Percentiles rank a stretch among this genome's conserved stretches.
Evolutionary conservation across 2,329 filamentous ascomycete species (phyloP).

Genomic region (Beauveria australis): DNA sequence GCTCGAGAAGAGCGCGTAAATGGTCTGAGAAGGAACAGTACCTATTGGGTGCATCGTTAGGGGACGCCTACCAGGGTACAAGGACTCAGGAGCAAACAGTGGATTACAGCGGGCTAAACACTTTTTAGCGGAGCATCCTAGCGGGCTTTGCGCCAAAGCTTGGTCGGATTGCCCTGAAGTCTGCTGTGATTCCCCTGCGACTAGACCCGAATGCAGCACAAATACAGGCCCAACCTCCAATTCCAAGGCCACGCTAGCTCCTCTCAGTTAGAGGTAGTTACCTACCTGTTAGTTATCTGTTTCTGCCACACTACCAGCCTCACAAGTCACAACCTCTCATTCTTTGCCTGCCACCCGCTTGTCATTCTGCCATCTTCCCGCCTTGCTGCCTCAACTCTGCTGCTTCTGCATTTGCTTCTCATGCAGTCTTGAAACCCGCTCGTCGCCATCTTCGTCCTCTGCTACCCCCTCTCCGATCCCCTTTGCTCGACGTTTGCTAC

Average conservation of each 20-base stretch:
- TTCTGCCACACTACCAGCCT: conserved; percentile 2
- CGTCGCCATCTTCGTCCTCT: neutral
- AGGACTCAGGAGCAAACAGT: neutral
- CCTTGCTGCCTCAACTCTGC: conserved; percentile 1
- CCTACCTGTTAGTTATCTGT: neutral
- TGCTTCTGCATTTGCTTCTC: conserved; percentile 4
- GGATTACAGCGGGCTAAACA: neutral
- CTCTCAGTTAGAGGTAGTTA: neutral
- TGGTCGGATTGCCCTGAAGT: neutral
- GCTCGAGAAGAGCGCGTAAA: neutral
- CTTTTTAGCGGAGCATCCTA: neutral
- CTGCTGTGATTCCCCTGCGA: neutral
- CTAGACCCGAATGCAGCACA: neutral
- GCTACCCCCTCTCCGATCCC: neutral
- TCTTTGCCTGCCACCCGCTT: neutral
- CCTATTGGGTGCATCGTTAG: no score
- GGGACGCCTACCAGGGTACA: neutral
- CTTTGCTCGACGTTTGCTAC: neutral
- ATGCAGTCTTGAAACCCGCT: conserved; percentile 9
- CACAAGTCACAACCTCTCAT: neutral
- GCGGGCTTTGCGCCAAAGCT: neutral
- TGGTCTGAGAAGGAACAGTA: neutral
- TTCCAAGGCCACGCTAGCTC: neutral
- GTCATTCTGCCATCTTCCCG: neutral
- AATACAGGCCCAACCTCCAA: neutral